A percentile compares a stretch with the other conserved stretches of the same genome.
These are phyloP conservation scores for Scheffersomyces lignicola DNA, from an alignment of 1,139 yeast genomes.

Conservation along the genomic window DNA sequence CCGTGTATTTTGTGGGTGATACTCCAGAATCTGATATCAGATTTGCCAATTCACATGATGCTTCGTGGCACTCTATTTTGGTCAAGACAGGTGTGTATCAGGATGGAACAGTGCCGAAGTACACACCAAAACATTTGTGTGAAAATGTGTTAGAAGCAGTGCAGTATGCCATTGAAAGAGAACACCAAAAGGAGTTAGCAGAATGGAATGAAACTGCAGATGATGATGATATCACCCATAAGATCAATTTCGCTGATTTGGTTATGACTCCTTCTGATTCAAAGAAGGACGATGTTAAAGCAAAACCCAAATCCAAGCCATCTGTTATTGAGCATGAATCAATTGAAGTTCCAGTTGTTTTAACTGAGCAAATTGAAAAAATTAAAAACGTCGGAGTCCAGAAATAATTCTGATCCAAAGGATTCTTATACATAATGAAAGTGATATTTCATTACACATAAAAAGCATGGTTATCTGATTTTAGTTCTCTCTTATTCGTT, in stretches of 20 bases:
- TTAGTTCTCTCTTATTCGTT: neutral
- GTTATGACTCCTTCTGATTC: slow-evolving; percentile 48
- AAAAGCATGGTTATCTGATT: slow-evolving; percentile 1
- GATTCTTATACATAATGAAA: neutral
- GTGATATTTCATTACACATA: too few relatives aligned
- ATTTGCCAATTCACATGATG: slow-evolving; percentile 84
- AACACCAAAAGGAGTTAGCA: slow-evolving; percentile 64
- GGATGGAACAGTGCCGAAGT: slow-evolving; percentile 75
- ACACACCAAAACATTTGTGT: slow-evolving; percentile 71
- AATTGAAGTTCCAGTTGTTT: slow-evolving; percentile 43
- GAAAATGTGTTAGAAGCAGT: slow-evolving; percentile 80
- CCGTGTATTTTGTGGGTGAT: slow-evolving; percentile 87
- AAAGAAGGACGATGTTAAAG: slow-evolving; percentile 7
- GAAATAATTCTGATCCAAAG: slow-evolving; percentile 7
- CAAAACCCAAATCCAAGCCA: neutral
- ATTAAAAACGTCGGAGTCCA: slow-evolving; percentile 35
- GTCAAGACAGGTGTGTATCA: slow-evolving; percentile 88
- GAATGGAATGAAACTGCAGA: slow-evolving; percentile 66
- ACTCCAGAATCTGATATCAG: slow-evolving; percentile 91
- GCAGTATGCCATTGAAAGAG: slow-evolving; percentile 77
- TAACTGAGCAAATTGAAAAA: slow-evolving; percentile 40
- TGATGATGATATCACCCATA: slow-evolving; percentile 21
- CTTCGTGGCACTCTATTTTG: slow-evolving; percentile 78
- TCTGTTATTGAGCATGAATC: slow-evolving; percentile 34
- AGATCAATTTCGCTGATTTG: slow-evolving; percentile 47